These are phyloP conservation scores for Barnettozyma californica DNA, from an alignment of 805 yeast species.

Conservation along the genomic window DNA sequence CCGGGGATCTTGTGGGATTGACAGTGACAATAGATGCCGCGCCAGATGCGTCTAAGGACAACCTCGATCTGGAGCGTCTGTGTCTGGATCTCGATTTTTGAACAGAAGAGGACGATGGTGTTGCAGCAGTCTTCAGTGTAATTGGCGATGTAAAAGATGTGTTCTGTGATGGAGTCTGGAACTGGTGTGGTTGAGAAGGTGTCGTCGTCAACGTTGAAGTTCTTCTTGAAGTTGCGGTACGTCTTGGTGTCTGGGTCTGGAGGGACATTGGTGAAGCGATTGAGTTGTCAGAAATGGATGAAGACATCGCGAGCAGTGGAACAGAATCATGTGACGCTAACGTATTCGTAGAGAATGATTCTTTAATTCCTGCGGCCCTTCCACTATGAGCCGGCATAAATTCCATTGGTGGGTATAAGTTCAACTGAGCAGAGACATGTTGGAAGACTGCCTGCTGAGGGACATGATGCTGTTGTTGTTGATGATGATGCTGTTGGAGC, in stretches of 20 bases:
- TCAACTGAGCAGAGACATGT: not conserved
- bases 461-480: slow-evolving; percentile 29
- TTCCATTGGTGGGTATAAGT: slow-evolving; percentile 19
- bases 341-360: slow-evolving; percentile 31
- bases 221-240: slow-evolving; percentile 17
- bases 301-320: slow-evolving; percentile 25
- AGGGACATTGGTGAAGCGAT: slow-evolving; percentile 20
- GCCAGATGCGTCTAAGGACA: slow-evolving; percentile 33
- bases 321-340: slow-evolving; percentile 29
- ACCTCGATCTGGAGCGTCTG: slow-evolving; percentile 35
- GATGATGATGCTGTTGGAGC: slow-evolving; percentile 3
- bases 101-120: slow-evolving; percentile 13
- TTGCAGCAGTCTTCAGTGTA: slow-evolving; percentile 5
- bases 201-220: slow-evolving; percentile 29
- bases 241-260: slow-evolving; percentile 32
- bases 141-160: slow-evolving; percentile 11
- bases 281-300: slow-evolving; percentile 23
- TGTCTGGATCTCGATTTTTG: slow-evolving; percentile 29
- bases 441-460: slow-evolving; percentile 5
- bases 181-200: slow-evolving; percentile 18
- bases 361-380: slow-evolving; percentile 13
- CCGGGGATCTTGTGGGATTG: slow-evolving; percentile 30
- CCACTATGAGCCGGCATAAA: slow-evolving; percentile 2
- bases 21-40: slow-evolving; percentile 19
- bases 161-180: slow-evolving; percentile 22